phyloP scores from a whole-genome alignment of 208 protist genomes.

The Jaenimonas drosophilae region DNA sequence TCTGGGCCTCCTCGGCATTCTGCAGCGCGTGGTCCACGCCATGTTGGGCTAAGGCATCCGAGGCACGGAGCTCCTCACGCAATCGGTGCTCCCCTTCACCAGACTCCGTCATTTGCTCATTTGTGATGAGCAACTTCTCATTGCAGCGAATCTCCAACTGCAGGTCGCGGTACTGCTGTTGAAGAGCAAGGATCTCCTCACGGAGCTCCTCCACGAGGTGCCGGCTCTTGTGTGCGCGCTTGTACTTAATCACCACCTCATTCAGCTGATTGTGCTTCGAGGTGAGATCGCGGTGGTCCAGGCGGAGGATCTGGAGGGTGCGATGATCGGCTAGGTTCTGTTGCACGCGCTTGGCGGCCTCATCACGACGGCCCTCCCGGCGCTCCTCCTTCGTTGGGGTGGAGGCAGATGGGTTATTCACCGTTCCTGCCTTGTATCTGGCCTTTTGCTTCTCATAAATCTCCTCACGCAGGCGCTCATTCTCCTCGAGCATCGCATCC shows the following conservation, averaged over 20 bases:
- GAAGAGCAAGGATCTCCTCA: constrained; percentile 35
- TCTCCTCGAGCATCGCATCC: constrained; percentile 23
- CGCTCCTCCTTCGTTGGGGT: constrained; percentile 5
- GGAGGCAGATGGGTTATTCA: constrained; percentile 4
- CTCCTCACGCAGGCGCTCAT: constrained; percentile 28
- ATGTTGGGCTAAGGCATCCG: constrained; percentile 47
- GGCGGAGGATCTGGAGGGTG: constrained; percentile 25
- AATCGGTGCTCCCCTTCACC: constrained; percentile 27
- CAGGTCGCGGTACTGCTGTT: constrained; percentile 43
- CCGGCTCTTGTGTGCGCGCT: constrained; percentile 27
- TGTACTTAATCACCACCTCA: constrained; percentile 23
- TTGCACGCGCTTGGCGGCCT: constrained; percentile 21
- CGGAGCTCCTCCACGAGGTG: constrained; percentile 33
- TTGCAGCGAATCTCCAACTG: constrained; percentile 61
- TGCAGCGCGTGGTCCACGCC: constrained; percentile 36
- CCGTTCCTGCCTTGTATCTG: constrained; percentile 17
- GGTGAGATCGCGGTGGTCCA: constrained; percentile 32
- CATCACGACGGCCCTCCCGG: constrained; percentile 12
- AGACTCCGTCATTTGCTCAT: constrained; percentile 16
- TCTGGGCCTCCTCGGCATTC: constrained; percentile 36
- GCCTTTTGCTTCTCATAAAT: constrained; percentile 22
- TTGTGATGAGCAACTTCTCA: constrained; percentile 56
- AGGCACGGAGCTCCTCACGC: constrained; percentile 48
- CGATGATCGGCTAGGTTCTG: constrained; percentile 24
- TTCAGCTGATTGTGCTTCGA: constrained; percentile 28